Evolutionary conservation across 2,329 filamentous ascomycete genomes (phyloP), one percentile per base, ranked within the genome.

Genomic region (Beauveria sp.): DNA sequence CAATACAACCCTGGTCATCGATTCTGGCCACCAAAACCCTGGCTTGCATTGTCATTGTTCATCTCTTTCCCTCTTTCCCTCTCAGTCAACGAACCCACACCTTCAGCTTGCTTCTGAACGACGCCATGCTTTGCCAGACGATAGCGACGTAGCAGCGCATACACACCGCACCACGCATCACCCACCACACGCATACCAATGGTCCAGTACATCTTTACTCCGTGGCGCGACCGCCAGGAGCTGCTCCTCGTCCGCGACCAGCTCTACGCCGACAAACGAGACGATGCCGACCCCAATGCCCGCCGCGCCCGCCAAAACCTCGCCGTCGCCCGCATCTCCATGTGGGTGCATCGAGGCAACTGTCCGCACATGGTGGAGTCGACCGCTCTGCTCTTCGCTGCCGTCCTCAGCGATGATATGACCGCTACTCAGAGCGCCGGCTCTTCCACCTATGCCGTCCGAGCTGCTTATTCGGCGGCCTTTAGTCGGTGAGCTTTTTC

Each of bases 281-380:
- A 61, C 56, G 5, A 62, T 48, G 63, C 66, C 28, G 66, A 69
- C 40, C 34, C 34, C 14, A 57, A 64, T 40, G 60, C 50, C 48
- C 30, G 43, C 43, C 41, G 41, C 9, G 14, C 48, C 53, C 53
- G 20, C 54, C 76, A 77, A 67, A 73, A 78, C 63, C 66, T 70
- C 55, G 80, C 84, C 62, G 82, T 87, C 54, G 80, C 82, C 55
- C 77, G 80, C 55, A 84, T 87, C 54, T 80, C 81, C 47, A 81
- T 87, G 74, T 89, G 87, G 88, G 85, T 88, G 80, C 82, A 88
- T 68, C 84, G 88, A 70, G 86, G 86, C 65, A 84, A 84, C 67
- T 88, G 91, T 64, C 90, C 90, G 59, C 88, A 93, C 75, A 80
- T 91, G 73, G 83, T 93, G 59, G 90, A 93, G 74, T 89, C 87